Base-by-base conservation (phyloP, 2,329 filamentous ascomycete species). In the Pyrenochaeta sp. region DNA sequence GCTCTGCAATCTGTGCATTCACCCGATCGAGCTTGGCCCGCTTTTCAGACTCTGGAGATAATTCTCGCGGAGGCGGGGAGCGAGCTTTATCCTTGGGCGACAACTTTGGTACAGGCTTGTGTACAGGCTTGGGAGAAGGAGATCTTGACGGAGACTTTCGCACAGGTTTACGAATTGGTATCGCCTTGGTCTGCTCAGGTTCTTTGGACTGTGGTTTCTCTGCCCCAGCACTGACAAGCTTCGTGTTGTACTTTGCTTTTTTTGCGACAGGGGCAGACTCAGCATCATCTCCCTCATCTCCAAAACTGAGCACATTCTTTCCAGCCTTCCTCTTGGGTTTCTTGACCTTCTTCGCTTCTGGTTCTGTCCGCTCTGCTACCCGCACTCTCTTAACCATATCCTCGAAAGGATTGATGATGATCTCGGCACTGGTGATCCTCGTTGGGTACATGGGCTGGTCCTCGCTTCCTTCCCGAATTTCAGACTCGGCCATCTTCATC, bases 401-500 rank as follows among this genome's bases (percentile, higher is more conserved):
- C 43, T 89, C 85, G 56, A 94, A 96, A 0, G 90, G 90, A 68
- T 95, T 95, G 42, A 92, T 85, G 59, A 95, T 74, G 17, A 96
- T 86, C 74, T 95, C 90, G 23, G 90, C 80, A 17, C 82, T 80
- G 3, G 86, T 87, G 53, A 99, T 88, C 74, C 88, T 92, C 31
- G 92, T 86, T 0, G 94, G 89, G 74, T 97, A 99, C 43, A 96
- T 77, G 1, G 94, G 94, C 56, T 92, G 84, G 60, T 98, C 94
- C 6, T 85, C 88, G 14, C 87, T 89, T 49, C 91, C 88, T n/a
- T 78, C 79, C 18, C 89, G 85, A 15, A 96, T 80, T 71, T 98
- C 95, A 0, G 86, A 86, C 72, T 98, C 93, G 17, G 90, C 92
- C 82, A 98, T 97, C 77, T 93, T 96, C 70, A 93, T 88, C 69